Conservation (phyloP, 1,284 basidiomycete genomes). For the Cryptococcus deneoformans region DNA sequence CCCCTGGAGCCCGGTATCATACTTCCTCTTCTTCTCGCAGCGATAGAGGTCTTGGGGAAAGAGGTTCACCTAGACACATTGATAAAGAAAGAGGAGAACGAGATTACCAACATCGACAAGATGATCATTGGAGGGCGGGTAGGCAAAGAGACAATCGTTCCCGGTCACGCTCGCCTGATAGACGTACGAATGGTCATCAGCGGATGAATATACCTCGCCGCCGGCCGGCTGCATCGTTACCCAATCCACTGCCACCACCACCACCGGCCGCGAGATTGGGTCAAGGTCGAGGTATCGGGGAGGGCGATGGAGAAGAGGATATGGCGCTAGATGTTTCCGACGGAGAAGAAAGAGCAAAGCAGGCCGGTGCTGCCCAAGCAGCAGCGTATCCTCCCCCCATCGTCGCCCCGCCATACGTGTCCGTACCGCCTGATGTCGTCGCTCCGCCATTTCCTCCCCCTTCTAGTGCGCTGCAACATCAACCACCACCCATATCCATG, state of each 20-base stretch:
- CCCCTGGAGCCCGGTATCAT: not conserved
- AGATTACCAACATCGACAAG: too few relatives aligned
- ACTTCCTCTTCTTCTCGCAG: too few relatives aligned
- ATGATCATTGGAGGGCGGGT: too few relatives aligned
- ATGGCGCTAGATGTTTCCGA: conserved; percentile 23
- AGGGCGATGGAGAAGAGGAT: conserved; percentile 24
- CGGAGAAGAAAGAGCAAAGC: conserved; percentile 4
- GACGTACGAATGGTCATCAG: too few relatives aligned
- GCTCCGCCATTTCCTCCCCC: not conserved
- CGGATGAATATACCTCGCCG: too few relatives aligned
- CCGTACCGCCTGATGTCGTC: not conserved
- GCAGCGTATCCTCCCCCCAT: not conserved
- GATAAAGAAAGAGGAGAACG: too few relatives aligned
- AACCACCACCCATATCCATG: not conserved
- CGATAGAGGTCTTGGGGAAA: too few relatives aligned
- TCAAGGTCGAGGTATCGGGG: not conserved
- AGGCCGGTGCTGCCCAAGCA: not conserved
- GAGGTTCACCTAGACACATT: too few relatives aligned
- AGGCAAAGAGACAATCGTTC: too few relatives aligned
- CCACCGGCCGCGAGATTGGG: not conserved
- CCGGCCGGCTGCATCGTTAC: too few relatives aligned
- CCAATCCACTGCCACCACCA: too few relatives aligned
- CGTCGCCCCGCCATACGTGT: not conserved
- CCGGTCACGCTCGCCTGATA: too few relatives aligned
- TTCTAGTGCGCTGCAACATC: not conserved